A percentile compares a stretch with the other conserved stretches of the same genome.
phyloP scores from a whole-genome alignment of 108 stramenopile genomes.

The Skeletonema tropicum region DNA sequence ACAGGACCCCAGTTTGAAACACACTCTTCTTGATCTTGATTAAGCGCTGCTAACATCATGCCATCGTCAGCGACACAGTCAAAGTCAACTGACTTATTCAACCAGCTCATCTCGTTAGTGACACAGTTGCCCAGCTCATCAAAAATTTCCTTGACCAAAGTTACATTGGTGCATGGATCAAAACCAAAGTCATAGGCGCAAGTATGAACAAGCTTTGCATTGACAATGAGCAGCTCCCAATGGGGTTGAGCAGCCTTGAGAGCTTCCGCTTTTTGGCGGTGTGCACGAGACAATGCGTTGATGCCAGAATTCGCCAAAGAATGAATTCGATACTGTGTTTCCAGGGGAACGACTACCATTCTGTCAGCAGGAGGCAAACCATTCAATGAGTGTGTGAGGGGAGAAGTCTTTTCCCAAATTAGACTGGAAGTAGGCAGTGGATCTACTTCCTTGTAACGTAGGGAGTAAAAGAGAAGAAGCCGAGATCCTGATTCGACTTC shows the following conservation, averaged over 20 bases:
- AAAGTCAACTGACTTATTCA: slow-evolving; percentile 7
- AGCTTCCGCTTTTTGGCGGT: slow-evolving; percentile 6
- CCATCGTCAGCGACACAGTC: not conserved
- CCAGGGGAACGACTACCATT: slow-evolving; percentile 5
- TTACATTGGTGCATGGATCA: not conserved
- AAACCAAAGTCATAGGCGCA: not conserved
- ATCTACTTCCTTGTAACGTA: not conserved
- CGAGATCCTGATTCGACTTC: not conserved
- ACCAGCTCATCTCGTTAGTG: not conserved
- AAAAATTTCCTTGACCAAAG: slow-evolving; percentile 2
- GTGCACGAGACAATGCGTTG: not conserved
- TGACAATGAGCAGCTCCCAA: slow-evolving; percentile 13
- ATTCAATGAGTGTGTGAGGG: slow-evolving; percentile 1
- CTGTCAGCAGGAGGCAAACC: slow-evolving; percentile 17
- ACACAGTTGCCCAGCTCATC: slow-evolving; percentile 12
- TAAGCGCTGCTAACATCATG: not conserved
- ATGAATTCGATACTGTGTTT: slow-evolving; percentile 6
- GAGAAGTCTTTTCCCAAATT: not conserved
- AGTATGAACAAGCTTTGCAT: not conserved
- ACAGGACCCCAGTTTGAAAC: no score
- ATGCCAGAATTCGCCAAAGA: slow-evolving; percentile 10
- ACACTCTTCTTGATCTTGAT: not conserved
- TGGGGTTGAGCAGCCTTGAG: slow-evolving; percentile 6
- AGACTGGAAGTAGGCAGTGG: not conserved
- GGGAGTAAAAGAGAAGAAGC: not conserved